phyloP scores from a whole-genome alignment of 1,284 basidiomycete genomes.

The Moesziomyces aphidis region DNA sequence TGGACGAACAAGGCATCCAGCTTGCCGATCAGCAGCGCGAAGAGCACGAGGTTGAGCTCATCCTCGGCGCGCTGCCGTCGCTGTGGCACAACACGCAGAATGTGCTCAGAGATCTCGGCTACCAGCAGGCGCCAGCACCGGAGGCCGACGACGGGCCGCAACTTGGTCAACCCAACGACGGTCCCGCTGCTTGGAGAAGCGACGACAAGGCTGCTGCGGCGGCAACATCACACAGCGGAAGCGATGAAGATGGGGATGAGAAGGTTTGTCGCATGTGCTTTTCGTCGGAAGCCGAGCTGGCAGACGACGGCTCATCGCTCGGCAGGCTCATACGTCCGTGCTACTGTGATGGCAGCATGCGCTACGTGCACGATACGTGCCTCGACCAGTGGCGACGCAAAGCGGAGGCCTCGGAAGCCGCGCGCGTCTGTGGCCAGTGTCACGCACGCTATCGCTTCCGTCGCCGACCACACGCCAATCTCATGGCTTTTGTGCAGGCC shows the following conservation, averaged over 20 bases:
- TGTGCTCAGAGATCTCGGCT: conserved; percentile 41
- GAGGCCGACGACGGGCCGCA: neutral
- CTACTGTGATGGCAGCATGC: conserved; percentile 47
- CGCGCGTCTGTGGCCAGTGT: conserved; percentile 38
- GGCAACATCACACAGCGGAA: neutral
- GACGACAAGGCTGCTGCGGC: neutral
- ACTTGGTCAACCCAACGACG: conserved; percentile 2
- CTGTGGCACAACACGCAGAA: conserved; percentile 42
- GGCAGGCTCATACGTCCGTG: conserved; percentile 41
- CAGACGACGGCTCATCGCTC: conserved; percentile 37
- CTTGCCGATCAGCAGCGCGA: conserved; percentile 19
- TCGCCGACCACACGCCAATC: conserved; percentile 19
- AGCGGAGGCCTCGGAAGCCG: conserved; percentile 27
- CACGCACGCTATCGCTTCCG: conserved; percentile 36
- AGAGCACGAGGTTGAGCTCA: conserved; percentile 44
- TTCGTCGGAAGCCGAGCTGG: conserved; percentile 30
- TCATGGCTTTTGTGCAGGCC: conserved; percentile 36
- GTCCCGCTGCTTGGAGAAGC: neutral
- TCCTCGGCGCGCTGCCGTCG: conserved; percentile 33
- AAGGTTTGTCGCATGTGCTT: conserved; percentile 48
- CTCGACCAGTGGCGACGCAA: conserved; percentile 42
- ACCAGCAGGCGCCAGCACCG: conserved; percentile 3
- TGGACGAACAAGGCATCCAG: conserved; percentile 16
- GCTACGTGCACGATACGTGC: conserved; percentile 41
- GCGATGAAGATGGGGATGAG: conserved; percentile 22